Evolutionary conservation across 202 grass and related monocot species (phyloP), one percentile per base, ranked within the genome.

Genomic region (Elaeis oleifera): DNA sequence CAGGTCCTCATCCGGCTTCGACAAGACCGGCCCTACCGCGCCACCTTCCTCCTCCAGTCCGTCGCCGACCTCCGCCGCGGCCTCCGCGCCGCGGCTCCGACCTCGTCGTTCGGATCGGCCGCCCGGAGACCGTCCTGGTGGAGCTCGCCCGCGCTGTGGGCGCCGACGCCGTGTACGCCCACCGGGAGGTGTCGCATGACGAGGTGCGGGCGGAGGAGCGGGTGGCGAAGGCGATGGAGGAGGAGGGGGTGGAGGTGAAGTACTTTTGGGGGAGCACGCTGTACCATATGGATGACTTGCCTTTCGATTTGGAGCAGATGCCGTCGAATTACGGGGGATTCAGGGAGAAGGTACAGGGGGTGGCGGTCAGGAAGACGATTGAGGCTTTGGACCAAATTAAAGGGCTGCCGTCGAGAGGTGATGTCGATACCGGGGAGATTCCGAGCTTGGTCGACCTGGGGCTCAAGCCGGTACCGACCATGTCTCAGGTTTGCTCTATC

Each of bases 261-360:
- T 68, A 56, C 53, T 68, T 68, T 11, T 68, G 65, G 65, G 65
- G 65, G 24, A 68, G 65, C 65, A 68, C 65, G 52, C 51, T 68
- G 53, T 68, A 68, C 29, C 65, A 68, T 51, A 56, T 68, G 0
- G 65, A 68, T 6, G 65, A 68, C 27, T 56, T 68, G 65, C 65
- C 65, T 26, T 68, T 68, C 28, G 16, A 44, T 28, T 28, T 68
- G 65, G 65, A 56, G 52, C 9, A 68, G 18, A 56, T 68, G 65
- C 65, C 65, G 28, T 36, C 28, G 51, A 68, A 68, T 39, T 68
- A 68, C 28, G 27, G 53, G 20, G 65, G 65, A 4, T 68, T 68
- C 27, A 68, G 52, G 65, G 65, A 68, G 27, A 68, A 68, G 53
- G 3, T 68, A 18, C 54, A 56, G 52, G 28, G 27, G 0, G 6